phyloP scores from a whole-genome alignment of 306 rosid species.

The Lotus japonicus region DNA sequence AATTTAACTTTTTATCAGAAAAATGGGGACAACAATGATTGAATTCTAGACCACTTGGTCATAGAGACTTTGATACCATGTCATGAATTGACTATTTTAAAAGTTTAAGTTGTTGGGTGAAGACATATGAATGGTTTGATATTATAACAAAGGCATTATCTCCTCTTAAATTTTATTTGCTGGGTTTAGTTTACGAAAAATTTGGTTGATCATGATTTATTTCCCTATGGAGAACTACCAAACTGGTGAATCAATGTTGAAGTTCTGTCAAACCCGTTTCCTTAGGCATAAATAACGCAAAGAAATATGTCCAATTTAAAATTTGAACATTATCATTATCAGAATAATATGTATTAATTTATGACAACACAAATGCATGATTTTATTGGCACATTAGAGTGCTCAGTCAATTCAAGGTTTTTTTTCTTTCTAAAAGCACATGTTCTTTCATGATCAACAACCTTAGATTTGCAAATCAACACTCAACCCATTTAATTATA shows the following conservation, averaged over 20 bases:
- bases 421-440: too few relatives aligned
- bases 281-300: not conserved
- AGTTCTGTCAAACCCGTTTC: not conserved
- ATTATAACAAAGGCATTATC: too few relatives aligned
- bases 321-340: not conserved
- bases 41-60: too few relatives aligned
- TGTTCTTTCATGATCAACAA: slow-evolving; percentile 1
- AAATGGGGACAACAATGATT: too few relatives aligned
- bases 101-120: too few relatives aligned
- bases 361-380: not conserved
- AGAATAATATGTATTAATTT: not conserved
- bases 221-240: not conserved
- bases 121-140: too few relatives aligned
- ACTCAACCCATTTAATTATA: slow-evolving; percentile 4
- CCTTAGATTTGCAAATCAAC: not conserved
- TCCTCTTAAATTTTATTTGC: too few relatives aligned
- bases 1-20: too few relatives aligned
- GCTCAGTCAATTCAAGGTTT: too few relatives aligned
- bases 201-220: not conserved
- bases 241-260: not conserved
- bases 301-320: not conserved
- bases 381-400: not conserved
- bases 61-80: too few relatives aligned
- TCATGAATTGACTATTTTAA: too few relatives aligned
- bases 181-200: not conserved